Evolutionary conservation across 129 eudicot species (phyloP).

Genomic region (Sambucus nigra): DNA sequence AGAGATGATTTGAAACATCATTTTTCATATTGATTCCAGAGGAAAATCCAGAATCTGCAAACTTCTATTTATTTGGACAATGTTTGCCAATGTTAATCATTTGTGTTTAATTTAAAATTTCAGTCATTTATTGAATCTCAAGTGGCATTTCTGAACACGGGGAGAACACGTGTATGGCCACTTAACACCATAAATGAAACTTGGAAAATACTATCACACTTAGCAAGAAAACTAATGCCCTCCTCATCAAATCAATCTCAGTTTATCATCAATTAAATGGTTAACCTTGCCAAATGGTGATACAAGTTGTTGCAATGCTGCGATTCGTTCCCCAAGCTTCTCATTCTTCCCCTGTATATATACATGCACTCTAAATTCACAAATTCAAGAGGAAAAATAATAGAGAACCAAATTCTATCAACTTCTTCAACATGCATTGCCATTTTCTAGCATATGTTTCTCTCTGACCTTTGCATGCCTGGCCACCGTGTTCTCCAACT

Average conservation of each 20-base stretch:
- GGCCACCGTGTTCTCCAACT: slow-evolving; percentile 24
- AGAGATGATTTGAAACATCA: no score
- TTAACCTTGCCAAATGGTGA: slow-evolving; percentile 81
- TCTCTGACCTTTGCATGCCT: slow-evolving; percentile 76
- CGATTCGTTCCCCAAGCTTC: slow-evolving; percentile 76
- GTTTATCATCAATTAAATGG: background rate
- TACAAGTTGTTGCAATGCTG: slow-evolving; percentile 68
- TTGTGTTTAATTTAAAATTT: no score
- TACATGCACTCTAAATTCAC: background rate
- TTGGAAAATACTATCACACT: background rate
- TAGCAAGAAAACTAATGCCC: background rate
- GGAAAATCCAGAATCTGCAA: no score
- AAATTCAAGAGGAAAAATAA: background rate
- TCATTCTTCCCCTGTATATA: slow-evolving; percentile 45
- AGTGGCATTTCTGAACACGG: no score
- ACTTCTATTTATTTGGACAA: no score
- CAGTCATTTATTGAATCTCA: no score
- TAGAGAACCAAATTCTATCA: background rate
- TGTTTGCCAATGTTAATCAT: no score
- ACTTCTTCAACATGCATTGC: background rate
- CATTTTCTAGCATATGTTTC: background rate
- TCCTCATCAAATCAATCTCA: background rate
- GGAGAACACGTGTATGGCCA: no score
- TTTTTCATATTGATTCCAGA: no score
- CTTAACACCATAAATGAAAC: no score